A percentile compares a stretch with the other conserved stretches of the same genome.
These are phyloP conservation scores for Coniochaeta hoffmannii DNA, from an alignment of 2,329 filamentous ascomycete genomes.

Conservation along the genomic window DNA sequence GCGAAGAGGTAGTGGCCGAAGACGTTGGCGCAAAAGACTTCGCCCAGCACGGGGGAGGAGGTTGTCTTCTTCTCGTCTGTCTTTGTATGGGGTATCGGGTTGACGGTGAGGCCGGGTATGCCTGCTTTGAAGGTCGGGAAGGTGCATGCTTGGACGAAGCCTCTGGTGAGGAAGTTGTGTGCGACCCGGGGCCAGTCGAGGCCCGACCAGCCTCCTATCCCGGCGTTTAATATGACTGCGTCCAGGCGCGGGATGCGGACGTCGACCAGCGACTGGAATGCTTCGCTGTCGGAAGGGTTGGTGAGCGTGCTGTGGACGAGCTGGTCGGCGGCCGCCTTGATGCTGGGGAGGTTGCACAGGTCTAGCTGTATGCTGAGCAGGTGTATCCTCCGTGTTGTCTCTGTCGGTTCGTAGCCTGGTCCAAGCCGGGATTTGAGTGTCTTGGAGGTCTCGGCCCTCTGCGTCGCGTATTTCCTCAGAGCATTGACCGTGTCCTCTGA, in stretches of 20 bases:
- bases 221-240: slow-evolving; percentile 76
- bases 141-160: slow-evolving; percentile 61
- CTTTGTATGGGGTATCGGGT: slow-evolving; percentile 41
- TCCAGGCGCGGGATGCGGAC: slow-evolving; percentile 65
- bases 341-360: slow-evolving; percentile 48
- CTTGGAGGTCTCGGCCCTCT: slow-evolving; percentile 32
- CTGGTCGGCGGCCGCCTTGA: slow-evolving; percentile 40
- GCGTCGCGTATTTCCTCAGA: slow-evolving; percentile 55
- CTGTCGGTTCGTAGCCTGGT: slow-evolving; percentile 29
- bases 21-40: slow-evolving; percentile 84
- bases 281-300: slow-evolving; percentile 32
- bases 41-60: slow-evolving; percentile 60
- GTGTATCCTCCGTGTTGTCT: slow-evolving; percentile 45
- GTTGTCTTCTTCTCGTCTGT: slow-evolving; percentile 14
- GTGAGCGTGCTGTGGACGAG: slow-evolving; percentile 36
- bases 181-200: slow-evolving; percentile 60
- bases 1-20: slow-evolving; percentile 92
- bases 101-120: slow-evolving; percentile 35
- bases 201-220: slow-evolving; percentile 80
- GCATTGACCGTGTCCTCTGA: slow-evolving; percentile 61
- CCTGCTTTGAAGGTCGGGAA: slow-evolving; percentile 73
- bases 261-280: slow-evolving; percentile 28
- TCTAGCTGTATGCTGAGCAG: slow-evolving; percentile 52
- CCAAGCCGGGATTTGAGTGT: slow-evolving; percentile 30
- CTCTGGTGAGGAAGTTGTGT: slow-evolving; percentile 43